Base-by-base conservation (phyloP, 208 protist species). In the Crithidia fasciculata region DNA sequence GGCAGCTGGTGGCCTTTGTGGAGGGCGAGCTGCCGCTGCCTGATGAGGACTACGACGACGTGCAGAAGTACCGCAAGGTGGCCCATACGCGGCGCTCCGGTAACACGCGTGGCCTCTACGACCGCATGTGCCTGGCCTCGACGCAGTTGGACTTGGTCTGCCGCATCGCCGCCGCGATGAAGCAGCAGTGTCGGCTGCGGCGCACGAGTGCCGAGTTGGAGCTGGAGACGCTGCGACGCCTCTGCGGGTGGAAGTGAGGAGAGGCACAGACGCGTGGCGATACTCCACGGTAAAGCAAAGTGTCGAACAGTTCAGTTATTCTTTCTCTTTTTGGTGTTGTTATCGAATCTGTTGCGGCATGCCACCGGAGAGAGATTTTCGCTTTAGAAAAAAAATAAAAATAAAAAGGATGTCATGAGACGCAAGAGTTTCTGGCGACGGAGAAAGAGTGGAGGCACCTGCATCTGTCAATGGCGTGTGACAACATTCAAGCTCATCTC, bases 31-130 rank as follows among this genome's bases (percentile, higher is more conserved):
- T 95, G 55, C 87, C 85, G 15, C 54, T 93, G 55, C 82, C 84
- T 0, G 90, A 95, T 50, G 86, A 92, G 54, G 88, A 95, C 79
- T 95, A 93, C 80, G 82, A 90, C 50, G 86, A 93, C 68, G 86
- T 87, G 57, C 82, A 91, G 57, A 78, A 78, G 71, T 94, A 88
- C 61, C 85, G 89, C 52, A 94, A 90, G 62, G 76, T 62, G 19
- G 74, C 86, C 9, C 80, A 83, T 68, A 90, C 86, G 2, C 81
- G 87, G 2, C 82, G 85, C 47, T 82, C 78, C 8, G 87, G 83
- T 19, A 88, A 90, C 77, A 89, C 81, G 2, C 68, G 70, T 37
- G 76, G 83, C 49, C 74, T 92, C 10, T 87, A 84, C 43, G 74
- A 85, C 65, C 84, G 87, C 53, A 86, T 92, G 80, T 67, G 76